Conservation (phyloP, 164 flowering plant genomes). For the Nymphaea thermarum region DNA sequence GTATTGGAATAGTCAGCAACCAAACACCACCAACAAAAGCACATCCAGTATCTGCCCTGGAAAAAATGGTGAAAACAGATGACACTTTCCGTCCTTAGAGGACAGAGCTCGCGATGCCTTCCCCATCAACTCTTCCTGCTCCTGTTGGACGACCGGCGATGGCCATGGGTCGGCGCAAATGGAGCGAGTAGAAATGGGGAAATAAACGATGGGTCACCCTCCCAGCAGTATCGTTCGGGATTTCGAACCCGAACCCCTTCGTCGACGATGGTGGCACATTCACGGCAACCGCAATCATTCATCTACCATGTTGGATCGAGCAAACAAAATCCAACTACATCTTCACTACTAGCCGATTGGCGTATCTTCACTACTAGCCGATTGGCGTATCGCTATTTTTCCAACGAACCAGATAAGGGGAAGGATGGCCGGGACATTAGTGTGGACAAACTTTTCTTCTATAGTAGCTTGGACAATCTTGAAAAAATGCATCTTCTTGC, state of each 20-base stretch:
- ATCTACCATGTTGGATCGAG: constrained; percentile 68
- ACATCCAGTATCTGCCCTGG: no score
- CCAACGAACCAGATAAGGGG: constrained; percentile 27
- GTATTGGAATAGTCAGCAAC: not conserved
- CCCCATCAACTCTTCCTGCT: constrained; percentile 40
- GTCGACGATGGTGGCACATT: constrained; percentile 33
- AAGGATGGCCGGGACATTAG: constrained; percentile 37
- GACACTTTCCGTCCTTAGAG: no score
- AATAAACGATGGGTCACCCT: no score
- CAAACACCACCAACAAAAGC: not conserved
- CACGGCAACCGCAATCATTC: constrained; percentile 11
- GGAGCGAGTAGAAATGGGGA: no score
- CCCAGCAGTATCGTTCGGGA: no score
- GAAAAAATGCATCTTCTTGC: not conserved
- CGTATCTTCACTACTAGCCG: no score
- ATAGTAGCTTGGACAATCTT: constrained; percentile 14
- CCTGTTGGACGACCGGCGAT: not conserved
- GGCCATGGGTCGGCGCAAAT: not conserved
- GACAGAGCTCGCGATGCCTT: constrained; percentile 54
- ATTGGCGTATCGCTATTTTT: constrained; percentile 26
- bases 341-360: constrained; percentile 8
- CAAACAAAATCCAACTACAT: constrained; percentile 23
- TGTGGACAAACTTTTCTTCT: constrained; percentile 17
- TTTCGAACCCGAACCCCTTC: no score
- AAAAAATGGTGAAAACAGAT: no score